Conservation (phyloP, 2,329 filamentous ascomycete species). For the Seiridium cupressi region DNA sequence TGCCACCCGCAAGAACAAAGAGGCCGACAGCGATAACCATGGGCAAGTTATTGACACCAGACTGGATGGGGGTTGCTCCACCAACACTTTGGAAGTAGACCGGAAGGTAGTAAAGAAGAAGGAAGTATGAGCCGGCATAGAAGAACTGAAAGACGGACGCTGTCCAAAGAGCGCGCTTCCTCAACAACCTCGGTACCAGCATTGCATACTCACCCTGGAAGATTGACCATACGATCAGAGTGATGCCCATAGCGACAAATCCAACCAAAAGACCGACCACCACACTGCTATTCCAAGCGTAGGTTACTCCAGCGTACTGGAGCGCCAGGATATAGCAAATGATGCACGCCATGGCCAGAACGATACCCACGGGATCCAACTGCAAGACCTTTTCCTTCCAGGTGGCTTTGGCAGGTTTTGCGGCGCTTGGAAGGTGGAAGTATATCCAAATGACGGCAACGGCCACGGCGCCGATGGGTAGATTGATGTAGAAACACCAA, state of each 20-base stretch:
- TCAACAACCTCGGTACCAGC: constrained; percentile 37
- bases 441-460: constrained; percentile 23
- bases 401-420: too few species aligned
- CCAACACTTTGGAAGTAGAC: background rate
- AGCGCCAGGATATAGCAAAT: constrained; percentile 30
- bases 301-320: constrained; percentile 31
- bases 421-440: too few species aligned
- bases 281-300: constrained; percentile 37
- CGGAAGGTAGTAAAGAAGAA: background rate
- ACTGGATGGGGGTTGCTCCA: background rate
- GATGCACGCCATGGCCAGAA: constrained; percentile 25
- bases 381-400: constrained; percentile 20
- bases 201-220: constrained; percentile 34
- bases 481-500: constrained; percentile 39
- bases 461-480: constrained; percentile 33
- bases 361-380: constrained; percentile 24
- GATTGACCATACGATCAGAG: constrained; percentile 37
- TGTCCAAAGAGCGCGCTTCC: constrained; percentile 36
- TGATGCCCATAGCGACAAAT: constrained; percentile 34
- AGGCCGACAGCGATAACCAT: background rate
- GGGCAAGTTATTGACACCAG: background rate
- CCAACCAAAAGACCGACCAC: constrained; percentile 43
- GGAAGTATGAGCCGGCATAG: constrained; percentile 24
- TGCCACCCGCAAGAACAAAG: background rate
- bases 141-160: constrained; percentile 30